Conservation (phyloP, 2,329 filamentous ascomycete genomes). For the Phyllosticta capitalensis region DNA sequence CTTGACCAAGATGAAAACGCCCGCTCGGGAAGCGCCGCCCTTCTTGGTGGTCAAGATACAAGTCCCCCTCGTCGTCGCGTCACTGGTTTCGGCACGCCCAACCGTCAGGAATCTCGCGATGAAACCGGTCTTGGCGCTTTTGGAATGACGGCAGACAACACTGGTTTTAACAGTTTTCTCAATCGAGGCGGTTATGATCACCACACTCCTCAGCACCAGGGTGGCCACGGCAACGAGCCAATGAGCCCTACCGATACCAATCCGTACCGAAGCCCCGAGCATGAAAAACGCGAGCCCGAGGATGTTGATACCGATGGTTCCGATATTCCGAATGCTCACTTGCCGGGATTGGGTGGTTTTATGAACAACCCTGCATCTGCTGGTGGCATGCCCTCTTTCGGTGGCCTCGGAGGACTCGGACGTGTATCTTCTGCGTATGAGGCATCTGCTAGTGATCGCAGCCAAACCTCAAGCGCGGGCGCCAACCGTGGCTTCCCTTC, state of each 20-base stretch:
- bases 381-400: conserved; percentile 41
- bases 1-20: conserved; percentile 49
- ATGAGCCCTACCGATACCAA: conserved; percentile 82
- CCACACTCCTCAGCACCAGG: conserved; percentile 41
- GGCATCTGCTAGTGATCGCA: conserved; percentile 70
- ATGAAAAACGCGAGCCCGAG: conserved; percentile 57
- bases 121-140: conserved; percentile 51
- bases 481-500: conserved; percentile 60
- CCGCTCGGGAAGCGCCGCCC: conserved; percentile 58
- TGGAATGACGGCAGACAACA: conserved; percentile 49
- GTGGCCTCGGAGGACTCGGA: conserved; percentile 45
- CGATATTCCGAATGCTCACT: conserved; percentile 41
- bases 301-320: conserved; percentile 49
- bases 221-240: conserved; percentile 52
- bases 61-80: conserved; percentile 42
- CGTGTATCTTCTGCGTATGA: conserved; percentile 35
- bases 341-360: conserved; percentile 46
- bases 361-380: conserved; percentile 37
- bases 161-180: conserved; percentile 48
- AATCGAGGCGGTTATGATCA: conserved; percentile 50
- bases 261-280: conserved; percentile 84
- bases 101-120: conserved; percentile 44
- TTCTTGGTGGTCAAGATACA: conserved; percentile 66
- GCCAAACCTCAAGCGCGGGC: conserved; percentile 82
- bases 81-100: conserved; percentile 32